A percentile compares a stretch with the other conserved stretches of the same genome.
These are phyloP conservation scores for Copromyces sp. DNA, from an alignment of 495 filamentous ascomycete genomes.

Conservation along the genomic window DNA sequence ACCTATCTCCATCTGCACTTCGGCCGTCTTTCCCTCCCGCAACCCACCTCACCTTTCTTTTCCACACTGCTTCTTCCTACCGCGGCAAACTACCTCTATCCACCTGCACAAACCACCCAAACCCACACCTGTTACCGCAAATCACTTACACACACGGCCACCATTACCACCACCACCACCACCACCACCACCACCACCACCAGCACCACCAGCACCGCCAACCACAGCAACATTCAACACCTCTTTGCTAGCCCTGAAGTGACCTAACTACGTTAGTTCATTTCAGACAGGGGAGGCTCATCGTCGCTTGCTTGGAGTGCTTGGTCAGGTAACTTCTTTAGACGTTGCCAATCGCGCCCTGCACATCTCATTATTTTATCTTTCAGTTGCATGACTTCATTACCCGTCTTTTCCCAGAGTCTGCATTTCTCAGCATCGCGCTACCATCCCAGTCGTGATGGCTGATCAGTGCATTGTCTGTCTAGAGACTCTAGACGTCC, in stretches of 20 bases:
- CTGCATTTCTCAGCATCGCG: background rate
- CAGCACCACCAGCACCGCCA: background rate
- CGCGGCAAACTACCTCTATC: background rate
- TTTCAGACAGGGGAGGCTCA: background rate
- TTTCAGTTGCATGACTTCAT: constrained; percentile 29
- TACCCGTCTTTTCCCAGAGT: constrained; percentile 2
- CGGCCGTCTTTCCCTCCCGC: background rate
- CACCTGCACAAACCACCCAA: background rate
- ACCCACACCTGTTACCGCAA: background rate
- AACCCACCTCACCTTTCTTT: background rate
- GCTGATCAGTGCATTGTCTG: constrained; percentile 95
- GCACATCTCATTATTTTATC: background rate
- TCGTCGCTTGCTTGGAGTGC: background rate
- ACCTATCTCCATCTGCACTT: background rate
- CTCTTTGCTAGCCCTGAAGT: background rate
- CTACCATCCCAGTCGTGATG: constrained; percentile 40
- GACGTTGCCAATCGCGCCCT: background rate
- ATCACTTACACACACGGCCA: background rate
- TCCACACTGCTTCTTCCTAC: background rate
- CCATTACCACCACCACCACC: background rate
- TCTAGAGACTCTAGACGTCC: constrained; percentile 71
- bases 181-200: background rate
- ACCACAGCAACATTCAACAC: background rate
- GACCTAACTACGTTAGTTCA: background rate
- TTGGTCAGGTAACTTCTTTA: background rate